These are phyloP conservation scores for Cladosporium velox DNA, from an alignment of 2,329 filamentous ascomycete genomes.

Conservation along the genomic window DNA sequence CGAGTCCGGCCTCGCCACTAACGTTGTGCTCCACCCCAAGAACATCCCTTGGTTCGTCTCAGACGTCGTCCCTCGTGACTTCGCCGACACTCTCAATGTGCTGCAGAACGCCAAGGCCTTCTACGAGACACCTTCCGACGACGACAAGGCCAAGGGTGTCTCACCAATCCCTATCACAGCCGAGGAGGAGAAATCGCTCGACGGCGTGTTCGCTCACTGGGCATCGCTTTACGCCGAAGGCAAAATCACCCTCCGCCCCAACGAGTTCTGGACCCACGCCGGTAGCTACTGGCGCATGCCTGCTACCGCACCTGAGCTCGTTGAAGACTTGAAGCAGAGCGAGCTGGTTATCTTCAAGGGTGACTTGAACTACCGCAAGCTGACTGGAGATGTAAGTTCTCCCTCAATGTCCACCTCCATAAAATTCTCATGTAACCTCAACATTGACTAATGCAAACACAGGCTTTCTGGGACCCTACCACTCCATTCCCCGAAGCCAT, in stretches of 20 bases:
- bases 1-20: constrained; percentile 79
- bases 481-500: constrained; percentile 84
- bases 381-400: constrained; percentile 73
- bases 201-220: constrained; percentile 83
- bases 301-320: constrained; percentile 63
- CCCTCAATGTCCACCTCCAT: not conserved
- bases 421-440: not conserved
- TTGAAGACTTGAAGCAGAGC: constrained; percentile 75
- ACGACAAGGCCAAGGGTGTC: constrained; percentile 57
- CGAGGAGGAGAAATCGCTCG: constrained; percentile 66
- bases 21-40: constrained; percentile 88
- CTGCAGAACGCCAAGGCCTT: constrained; percentile 77
- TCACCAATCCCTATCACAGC: constrained; percentile 65
- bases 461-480: constrained; percentile 75
- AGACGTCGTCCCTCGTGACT: constrained; percentile 86
- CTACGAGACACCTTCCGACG: constrained; percentile 73
- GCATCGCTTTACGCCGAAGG: constrained; percentile 77
- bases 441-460: not conserved
- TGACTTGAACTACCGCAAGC: constrained; percentile 92
- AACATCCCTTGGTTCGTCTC: constrained; percentile 98
- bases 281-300: constrained; percentile 91
- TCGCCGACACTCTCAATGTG: constrained; percentile 75
- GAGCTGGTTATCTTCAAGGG: constrained; percentile 96
- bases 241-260: constrained; percentile 77
- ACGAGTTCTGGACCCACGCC: constrained; percentile 86